Conservation (phyloP, 345 rosid genomes). For the Euphorbia peplus region DNA sequence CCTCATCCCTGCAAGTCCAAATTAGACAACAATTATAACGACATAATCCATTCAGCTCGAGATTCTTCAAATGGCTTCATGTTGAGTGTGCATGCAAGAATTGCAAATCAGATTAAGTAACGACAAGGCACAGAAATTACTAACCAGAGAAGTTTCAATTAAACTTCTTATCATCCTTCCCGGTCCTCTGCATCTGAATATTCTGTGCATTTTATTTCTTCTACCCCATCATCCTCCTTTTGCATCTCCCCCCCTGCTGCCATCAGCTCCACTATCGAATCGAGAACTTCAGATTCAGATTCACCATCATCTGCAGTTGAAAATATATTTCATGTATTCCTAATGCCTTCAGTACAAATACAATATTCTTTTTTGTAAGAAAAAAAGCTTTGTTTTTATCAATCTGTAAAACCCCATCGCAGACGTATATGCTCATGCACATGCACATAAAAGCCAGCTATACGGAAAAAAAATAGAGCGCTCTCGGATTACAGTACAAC, state of each 20-base stretch:
- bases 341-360: not conserved
- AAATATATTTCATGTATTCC: not conserved
- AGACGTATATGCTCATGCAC: not conserved
- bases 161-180: not conserved
- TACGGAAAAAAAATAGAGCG: too few relatives aligned
- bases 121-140: not conserved
- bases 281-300: not conserved
- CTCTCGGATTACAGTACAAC: too few relatives aligned
- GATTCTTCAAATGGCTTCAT: not conserved
- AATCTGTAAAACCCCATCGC: not conserved
- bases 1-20: not conserved
- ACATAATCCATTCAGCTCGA: not conserved
- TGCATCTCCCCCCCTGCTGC: not conserved
- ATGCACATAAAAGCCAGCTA: not conserved
- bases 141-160: not conserved
- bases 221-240: not conserved
- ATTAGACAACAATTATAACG: not conserved
- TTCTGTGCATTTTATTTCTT: not conserved
- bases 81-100: not conserved
- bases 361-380: not conserved
- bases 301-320: not conserved
- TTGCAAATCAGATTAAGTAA: not conserved
- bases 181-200: not conserved
- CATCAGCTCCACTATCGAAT: not conserved
- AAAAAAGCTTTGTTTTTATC: not conserved